Evolutionary conservation across 164 flowering plant species (phyloP).

Genomic region (Kingdonia uniflora): DNA sequence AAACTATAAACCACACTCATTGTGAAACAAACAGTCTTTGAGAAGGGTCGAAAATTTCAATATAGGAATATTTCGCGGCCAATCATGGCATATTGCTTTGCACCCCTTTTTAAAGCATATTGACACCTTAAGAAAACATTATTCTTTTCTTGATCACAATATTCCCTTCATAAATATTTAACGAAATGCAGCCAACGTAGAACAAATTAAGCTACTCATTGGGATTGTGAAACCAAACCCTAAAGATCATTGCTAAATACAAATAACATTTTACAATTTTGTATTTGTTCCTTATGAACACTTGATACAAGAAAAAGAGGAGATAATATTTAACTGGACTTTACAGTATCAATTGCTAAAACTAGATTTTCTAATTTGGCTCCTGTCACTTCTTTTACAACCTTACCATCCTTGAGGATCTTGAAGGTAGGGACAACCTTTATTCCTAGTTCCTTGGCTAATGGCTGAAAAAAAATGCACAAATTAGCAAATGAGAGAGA

Average conservation of each 20-base stretch:
- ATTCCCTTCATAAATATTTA: no score
- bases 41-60: no score
- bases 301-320: background rate
- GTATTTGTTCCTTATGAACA: slow-evolving; percentile 6
- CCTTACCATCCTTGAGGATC: slow-evolving; percentile 60
- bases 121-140: no score
- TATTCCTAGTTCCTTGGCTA: slow-evolving; percentile 92
- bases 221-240: background rate
- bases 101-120: no score
- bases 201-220: no score
- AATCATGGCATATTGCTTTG: no score
- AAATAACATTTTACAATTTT: background rate
- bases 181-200: no score
- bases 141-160: no score
- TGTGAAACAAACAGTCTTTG: no score
- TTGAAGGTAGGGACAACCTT: slow-evolving; percentile 93
- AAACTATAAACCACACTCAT: no score
- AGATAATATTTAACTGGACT: slow-evolving; percentile 33
- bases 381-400: slow-evolving; percentile 84
- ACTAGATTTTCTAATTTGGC: slow-evolving; percentile 76
- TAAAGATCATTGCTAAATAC: background rate
- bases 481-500: slow-evolving; percentile 7
- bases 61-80: no score
- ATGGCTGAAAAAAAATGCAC: slow-evolving; percentile 38
- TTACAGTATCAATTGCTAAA: slow-evolving; percentile 50